Base-by-base conservation (phyloP, 2,329 filamentous ascomycete genomes). In the Ophiostoma ips region DNA sequence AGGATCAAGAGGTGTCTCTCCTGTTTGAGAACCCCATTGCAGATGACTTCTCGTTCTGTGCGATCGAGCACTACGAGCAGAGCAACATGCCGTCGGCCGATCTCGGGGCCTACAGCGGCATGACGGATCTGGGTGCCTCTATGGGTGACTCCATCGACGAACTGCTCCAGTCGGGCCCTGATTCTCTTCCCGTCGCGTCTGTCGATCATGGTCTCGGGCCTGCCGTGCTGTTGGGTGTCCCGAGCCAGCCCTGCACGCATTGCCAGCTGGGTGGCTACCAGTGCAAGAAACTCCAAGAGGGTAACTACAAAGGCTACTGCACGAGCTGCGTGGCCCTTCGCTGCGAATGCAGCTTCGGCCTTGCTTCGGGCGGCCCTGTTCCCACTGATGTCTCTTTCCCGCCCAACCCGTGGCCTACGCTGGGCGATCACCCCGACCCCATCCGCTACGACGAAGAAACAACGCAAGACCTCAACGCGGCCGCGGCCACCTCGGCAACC, bases 261-360 rank as follows among this genome's bases (percentile, higher is more conserved):
- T 81, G 77, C 55, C 60, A 66, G 40, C 58, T 67, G 5, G 71
- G 71, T 43, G 69, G 71, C 33, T 79, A 75, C 58, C 68, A 76
- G 38, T 81, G 77, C 69, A 81, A 81, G 63, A 69, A 67, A 33
- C 76, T 81, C 52, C 63, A 69, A 33, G 77, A 81, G 62, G 77
- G 76, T 71, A 67, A 69, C 57, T 72, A 75, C 59, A 75, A 71
- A 62, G 75, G 75, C 52, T 79, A 75, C 55, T 81, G 77, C 58
- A 81, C 77, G 30, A 77, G 71, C 57, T 81, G 78, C 57, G 75
- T 81, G 43, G 77, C 77, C 13, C 64, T 81, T 33, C 68, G 70
- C n/a, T 66, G 71, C 56, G 68, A 71, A 35, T 81, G 77, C 62
- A 81, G 76, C 62, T 74, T 80, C 54, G 73, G 68, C 5, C 61